Evolutionary conservation across 345 rosid species (phyloP).

Genomic region (Pistacia vera): DNA sequence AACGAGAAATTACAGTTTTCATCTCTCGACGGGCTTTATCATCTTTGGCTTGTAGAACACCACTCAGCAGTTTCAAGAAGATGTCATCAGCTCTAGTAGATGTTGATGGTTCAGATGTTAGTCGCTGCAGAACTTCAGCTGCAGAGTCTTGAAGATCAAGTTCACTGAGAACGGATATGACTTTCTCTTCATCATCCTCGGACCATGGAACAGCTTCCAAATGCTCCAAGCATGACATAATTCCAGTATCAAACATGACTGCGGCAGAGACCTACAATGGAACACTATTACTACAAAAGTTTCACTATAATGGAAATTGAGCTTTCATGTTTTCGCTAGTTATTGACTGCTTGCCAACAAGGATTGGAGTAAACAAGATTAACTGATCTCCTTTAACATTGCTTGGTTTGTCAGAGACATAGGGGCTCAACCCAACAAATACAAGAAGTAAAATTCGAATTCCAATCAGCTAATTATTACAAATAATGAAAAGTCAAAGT

Average conservation of each 20-base stretch:
- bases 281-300: slow-evolving; percentile 5
- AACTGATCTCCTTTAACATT: background rate
- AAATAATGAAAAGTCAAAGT: background rate
- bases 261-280: slow-evolving; percentile 73
- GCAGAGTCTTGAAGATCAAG: slow-evolving; percentile 69
- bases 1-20: slow-evolving; percentile 68
- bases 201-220: slow-evolving; percentile 97
- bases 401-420: background rate
- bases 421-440: background rate
- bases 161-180: slow-evolving; percentile 59
- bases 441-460: background rate
- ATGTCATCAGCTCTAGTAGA: slow-evolving; percentile 62
- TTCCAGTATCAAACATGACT: slow-evolving; percentile 70
- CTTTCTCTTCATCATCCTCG: slow-evolving; percentile 71
- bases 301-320: slow-evolving; percentile 9
- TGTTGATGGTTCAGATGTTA: slow-evolving; percentile 60
- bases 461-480: background rate
- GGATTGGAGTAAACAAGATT: background rate
- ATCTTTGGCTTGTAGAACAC: slow-evolving; percentile 85
- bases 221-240: slow-evolving; percentile 72
- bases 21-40: slow-evolving; percentile 92
- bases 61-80: slow-evolving; percentile 58
- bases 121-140: slow-evolving; percentile 70
- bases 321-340: no score
- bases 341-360: background rate